phyloP scores from a whole-genome alignment of 1,284 basidiomycete genomes.

The Cutaneotrichosporon mucoides region DNA sequence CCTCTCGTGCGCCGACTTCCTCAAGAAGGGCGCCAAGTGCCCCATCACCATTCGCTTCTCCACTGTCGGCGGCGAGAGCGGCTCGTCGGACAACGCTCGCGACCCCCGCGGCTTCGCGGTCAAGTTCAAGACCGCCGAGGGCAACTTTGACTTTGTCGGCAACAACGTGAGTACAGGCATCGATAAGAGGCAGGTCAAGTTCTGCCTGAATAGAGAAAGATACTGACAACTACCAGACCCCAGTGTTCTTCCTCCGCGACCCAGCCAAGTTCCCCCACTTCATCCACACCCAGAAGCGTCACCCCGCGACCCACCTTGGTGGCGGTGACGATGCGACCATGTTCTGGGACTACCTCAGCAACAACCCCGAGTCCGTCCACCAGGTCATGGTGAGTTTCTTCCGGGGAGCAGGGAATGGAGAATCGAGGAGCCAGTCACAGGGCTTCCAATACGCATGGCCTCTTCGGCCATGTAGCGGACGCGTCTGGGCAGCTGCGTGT shows the following conservation, averaged over 20 bases:
- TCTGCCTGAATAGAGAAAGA: neutral
- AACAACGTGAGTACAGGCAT: slow-evolving; percentile 57
- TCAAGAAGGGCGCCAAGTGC: slow-evolving; percentile 68
- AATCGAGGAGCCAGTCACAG: neutral
- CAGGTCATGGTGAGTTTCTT: slow-evolving; percentile 60
- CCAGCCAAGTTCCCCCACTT: slow-evolving; percentile 64
- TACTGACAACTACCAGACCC: slow-evolving; percentile 1
- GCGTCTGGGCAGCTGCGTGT: too few species aligned
- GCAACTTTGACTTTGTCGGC: slow-evolving; percentile 83
- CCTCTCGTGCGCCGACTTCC: slow-evolving; percentile 68
- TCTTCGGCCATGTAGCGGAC: too few species aligned
- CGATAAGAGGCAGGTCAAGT: slow-evolving; percentile 58
- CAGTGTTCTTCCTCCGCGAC: slow-evolving; percentile 65
- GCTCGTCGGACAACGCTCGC: slow-evolving; percentile 76
- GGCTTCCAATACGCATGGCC: too few species aligned
- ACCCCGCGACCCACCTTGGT: slow-evolving; percentile 50
- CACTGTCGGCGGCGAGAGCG: slow-evolving; percentile 65
- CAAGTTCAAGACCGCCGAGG: slow-evolving; percentile 84
- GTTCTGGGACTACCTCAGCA: slow-evolving; percentile 76
- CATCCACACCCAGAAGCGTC: slow-evolving; percentile 89
- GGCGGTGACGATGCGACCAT: slow-evolving; percentile 40
- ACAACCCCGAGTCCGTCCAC: slow-evolving; percentile 86
- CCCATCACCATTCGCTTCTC: slow-evolving; percentile 49
- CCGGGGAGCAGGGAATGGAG: neutral
- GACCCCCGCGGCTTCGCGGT: slow-evolving; percentile 89